Percentiles rank a stretch among this genome's conserved stretches.
Evolutionary conservation across 371 early-diverging fungal genomes (phyloP).

Genomic region (Rhizopus stolonifer): DNA sequence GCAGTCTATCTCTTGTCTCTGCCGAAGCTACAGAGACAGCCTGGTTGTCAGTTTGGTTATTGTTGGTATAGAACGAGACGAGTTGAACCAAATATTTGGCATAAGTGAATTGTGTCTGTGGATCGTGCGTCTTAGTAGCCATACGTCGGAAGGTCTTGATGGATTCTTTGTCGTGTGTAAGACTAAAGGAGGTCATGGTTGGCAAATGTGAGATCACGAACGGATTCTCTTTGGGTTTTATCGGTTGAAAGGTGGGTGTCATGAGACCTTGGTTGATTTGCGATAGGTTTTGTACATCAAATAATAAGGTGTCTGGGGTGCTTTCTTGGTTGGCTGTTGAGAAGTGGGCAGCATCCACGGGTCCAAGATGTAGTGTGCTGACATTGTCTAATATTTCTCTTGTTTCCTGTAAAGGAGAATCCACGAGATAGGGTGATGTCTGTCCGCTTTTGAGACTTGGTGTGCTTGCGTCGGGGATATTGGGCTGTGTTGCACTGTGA

Average conservation of each 20-base stretch:
- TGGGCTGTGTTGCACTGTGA: neutral
- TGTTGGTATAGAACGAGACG: conserved; percentile 15
- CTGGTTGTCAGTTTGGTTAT: neutral
- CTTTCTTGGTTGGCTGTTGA: neutral
- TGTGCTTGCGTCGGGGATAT: conserved; percentile 1
- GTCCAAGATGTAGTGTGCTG: neutral
- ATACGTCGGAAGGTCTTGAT: conserved; percentile 66
- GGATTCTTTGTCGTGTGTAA: conserved; percentile 49
- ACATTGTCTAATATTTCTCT: neutral
- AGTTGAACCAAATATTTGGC: conserved; percentile 64
- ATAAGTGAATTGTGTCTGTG: conserved; percentile 63
- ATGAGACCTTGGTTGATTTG: conserved; percentile 6
- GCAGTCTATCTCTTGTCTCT: conserved; percentile 14
- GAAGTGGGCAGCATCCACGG: neutral
- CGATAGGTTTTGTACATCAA: conserved; percentile 12
- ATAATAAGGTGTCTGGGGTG: neutral
- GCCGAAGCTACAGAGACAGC: neutral
- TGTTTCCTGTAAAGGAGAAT: neutral
- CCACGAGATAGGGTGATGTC: conserved; percentile 6
- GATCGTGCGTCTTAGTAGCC: conserved; percentile 68
- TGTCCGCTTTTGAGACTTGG: conserved; percentile 20
- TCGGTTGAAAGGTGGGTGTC: conserved; percentile 11
- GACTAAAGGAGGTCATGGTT: conserved; percentile 44
- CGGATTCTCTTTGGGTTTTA: neutral
- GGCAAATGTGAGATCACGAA: neutral